Conservation (phyloP, 495 filamentous ascomycete species). For the Neurospora cerealis region DNA sequence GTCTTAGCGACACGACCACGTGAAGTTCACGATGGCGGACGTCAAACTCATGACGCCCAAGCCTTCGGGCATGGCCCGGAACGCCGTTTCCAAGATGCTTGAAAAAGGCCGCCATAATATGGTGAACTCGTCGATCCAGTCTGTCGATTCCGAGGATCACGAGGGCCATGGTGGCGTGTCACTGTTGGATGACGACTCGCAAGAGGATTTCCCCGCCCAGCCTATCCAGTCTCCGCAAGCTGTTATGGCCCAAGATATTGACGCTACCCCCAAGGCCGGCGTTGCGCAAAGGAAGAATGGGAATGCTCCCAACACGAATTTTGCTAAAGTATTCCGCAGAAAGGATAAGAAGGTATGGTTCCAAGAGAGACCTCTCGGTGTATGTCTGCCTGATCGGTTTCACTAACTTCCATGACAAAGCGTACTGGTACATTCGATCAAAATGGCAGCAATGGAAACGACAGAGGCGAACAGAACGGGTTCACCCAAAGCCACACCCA, state of each 20-base stretch:
- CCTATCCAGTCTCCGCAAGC: neutral
- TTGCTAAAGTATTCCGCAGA: neutral
- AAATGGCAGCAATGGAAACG: neutral
- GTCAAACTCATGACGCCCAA: neutral
- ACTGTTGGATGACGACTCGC: neutral
- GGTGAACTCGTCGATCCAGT: neutral
- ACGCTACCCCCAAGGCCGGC: neutral
- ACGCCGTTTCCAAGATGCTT: neutral
- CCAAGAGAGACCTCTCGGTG: neutral
- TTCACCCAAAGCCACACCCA: neutral
- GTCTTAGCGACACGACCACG: neutral
- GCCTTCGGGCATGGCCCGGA: neutral
- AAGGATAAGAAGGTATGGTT: neutral
- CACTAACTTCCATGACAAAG: neutral
- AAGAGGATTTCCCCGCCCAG: neutral
- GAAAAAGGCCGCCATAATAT: neutral
- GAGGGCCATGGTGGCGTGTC: slow-evolving; percentile 4
- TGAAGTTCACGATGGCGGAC: neutral
- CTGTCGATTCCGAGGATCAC: slow-evolving; percentile 1
- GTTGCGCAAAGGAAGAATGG: neutral
- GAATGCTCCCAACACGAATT: neutral
- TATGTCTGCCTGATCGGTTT: neutral
- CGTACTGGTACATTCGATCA: neutral
- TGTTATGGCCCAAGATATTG: neutral
- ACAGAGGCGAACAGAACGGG: neutral